phyloP scores from a whole-genome alignment of 805 yeast genomes.

The Candida endomychidarum region DNA sequence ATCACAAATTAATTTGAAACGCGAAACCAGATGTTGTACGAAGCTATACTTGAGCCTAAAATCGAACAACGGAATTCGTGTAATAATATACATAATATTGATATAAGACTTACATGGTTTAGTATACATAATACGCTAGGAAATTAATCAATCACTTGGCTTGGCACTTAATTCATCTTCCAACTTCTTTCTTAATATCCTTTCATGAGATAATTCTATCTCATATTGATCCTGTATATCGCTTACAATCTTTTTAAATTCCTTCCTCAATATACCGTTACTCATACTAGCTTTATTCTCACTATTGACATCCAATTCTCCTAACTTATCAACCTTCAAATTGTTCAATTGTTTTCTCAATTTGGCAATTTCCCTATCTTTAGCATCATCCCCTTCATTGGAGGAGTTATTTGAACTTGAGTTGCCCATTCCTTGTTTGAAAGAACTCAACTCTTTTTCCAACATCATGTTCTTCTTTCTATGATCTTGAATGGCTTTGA shows the following conservation, averaged over 20 bases:
- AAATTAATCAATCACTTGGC: background rate
- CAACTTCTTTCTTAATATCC: constrained; percentile 48
- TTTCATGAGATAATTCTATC: constrained; percentile 55
- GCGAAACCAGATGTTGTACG: too few species aligned
- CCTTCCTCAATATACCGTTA: constrained; percentile 60
- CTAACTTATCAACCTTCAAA: constrained; percentile 47
- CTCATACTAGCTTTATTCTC: constrained; percentile 27
- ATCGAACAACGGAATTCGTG: too few species aligned
- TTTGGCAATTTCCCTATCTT: constrained; percentile 42
- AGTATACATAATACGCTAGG: background rate
- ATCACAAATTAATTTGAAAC: too few species aligned
- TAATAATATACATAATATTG: background rate
- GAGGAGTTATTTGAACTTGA: background rate
- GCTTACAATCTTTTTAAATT: constrained; percentile 63
- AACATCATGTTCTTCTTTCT: constrained; percentile 50
- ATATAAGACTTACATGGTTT: too few species aligned
- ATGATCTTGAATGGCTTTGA: constrained; percentile 52
- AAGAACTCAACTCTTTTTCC: constrained; percentile 45
- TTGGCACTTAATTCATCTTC: constrained; percentile 21
- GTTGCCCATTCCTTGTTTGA: constrained; percentile 3
- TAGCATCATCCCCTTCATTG: constrained; percentile 6
- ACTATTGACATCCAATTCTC: constrained; percentile 18
- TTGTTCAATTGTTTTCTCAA: constrained; percentile 46
- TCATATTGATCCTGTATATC: constrained; percentile 65
- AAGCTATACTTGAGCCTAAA: too few species aligned